Conservation (phyloP, 495 filamentous ascomycete genomes). For the Talaromyces proteolyticus region DNA sequence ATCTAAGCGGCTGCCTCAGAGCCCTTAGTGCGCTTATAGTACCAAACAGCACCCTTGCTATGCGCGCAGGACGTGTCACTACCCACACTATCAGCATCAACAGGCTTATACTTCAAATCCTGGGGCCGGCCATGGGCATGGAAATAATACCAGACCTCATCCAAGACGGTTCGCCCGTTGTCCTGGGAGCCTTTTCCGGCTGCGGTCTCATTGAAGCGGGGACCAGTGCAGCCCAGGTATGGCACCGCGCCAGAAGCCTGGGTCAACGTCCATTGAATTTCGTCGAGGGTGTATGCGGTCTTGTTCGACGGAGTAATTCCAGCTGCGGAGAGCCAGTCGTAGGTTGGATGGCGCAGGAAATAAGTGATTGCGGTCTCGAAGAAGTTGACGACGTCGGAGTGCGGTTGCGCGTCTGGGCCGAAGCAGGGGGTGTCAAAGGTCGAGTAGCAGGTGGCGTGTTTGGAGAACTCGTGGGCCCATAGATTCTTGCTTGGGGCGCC, state of each 20-base stretch:
- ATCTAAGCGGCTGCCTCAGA: background rate
- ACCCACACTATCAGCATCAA: slow-evolving; percentile 27
- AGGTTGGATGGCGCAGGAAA: background rate
- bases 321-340: slow-evolving; percentile 25
- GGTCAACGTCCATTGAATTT: slow-evolving; percentile 29
- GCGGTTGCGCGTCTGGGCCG: slow-evolving; percentile 29
- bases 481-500: slow-evolving; percentile 34
- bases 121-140: slow-evolving; percentile 41
- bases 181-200: slow-evolving; percentile 36
- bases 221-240: slow-evolving; percentile 42
- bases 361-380: slow-evolving; percentile 16
- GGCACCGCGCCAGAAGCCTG: slow-evolving; percentile 28
- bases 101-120: slow-evolving; percentile 26
- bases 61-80: slow-evolving; percentile 14
- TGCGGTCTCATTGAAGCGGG: slow-evolving; percentile 37
- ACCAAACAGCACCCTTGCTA: background rate
- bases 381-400: slow-evolving; percentile 43
- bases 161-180: slow-evolving; percentile 35
- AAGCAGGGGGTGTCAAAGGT: slow-evolving; percentile 47
- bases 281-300: slow-evolving; percentile 34
- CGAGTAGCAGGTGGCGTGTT: slow-evolving; percentile 50
- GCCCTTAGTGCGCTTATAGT: slow-evolving; percentile 1
- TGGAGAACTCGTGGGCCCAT: slow-evolving; percentile 52
- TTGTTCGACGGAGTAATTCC: slow-evolving; percentile 45
- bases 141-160: slow-evolving; percentile 47